Evolutionary conservation across 306 rosid genomes (phyloP).

Genomic region (Delonix regia): DNA sequence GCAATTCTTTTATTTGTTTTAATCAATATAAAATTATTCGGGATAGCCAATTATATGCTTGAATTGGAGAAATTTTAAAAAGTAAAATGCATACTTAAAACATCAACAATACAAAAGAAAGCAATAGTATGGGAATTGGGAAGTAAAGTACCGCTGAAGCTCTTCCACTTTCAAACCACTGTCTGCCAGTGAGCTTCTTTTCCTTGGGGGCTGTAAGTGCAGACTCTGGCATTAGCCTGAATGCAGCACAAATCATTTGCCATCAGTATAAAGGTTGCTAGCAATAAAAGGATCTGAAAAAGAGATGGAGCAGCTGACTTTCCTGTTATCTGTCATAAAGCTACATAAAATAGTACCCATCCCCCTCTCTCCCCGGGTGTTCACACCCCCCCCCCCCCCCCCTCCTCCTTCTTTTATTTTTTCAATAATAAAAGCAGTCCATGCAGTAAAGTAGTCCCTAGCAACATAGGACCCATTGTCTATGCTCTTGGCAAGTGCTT

Average conservation of each 20-base stretch:
- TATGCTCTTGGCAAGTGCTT: background rate
- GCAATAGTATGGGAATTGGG: conserved; percentile 18
- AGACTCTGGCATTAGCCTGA: conserved; percentile 96
- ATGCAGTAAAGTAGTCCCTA: background rate
- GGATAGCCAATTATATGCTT: background rate
- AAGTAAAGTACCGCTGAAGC: conserved; percentile 56
- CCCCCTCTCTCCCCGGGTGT: background rate
- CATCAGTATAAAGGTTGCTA: conserved; percentile 24
- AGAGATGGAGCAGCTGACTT: conserved; percentile 5
- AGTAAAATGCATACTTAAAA: background rate
- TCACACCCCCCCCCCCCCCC: too few species aligned
- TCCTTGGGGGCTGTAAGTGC: conserved; percentile 89
- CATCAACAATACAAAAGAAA: conserved; percentile 18
- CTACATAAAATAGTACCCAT: conserved; percentile 4
- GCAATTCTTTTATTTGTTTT: background rate
- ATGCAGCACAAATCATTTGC: conserved; percentile 28
- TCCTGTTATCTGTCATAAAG: conserved; percentile 13
- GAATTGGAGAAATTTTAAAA: background rate
- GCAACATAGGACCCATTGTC: background rate
- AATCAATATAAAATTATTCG: conserved; percentile 4
- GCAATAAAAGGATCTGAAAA: conserved; percentile 10
- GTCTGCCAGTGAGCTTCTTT: conserved; percentile 90
- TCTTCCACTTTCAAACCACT: conserved; percentile 98
- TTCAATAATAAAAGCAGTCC: background rate
- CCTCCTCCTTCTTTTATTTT: too few species aligned